Conservation (phyloP, 2,329 filamentous ascomycete species). For the Magnaporthiopsis rhizophila region DNA sequence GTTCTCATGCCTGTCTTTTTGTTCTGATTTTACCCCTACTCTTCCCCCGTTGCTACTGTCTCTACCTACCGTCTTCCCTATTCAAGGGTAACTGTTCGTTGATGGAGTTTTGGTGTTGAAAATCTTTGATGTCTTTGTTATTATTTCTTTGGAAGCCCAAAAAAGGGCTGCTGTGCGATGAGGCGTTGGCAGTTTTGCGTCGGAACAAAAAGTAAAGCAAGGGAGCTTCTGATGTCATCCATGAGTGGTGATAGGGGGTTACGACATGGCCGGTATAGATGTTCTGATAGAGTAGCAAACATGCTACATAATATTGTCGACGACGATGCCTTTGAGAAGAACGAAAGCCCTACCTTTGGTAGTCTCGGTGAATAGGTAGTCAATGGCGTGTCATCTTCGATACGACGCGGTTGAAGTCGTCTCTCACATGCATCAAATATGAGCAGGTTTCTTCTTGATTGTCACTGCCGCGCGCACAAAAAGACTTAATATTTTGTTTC, state of each 20-base stretch:
- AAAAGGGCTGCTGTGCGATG: neutral
- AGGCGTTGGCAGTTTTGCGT: neutral
- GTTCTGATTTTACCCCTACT: neutral
- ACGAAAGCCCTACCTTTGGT: neutral
- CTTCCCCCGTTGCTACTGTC: neutral
- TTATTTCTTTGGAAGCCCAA: neutral
- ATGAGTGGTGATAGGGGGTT: neutral
- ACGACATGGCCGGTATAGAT: neutral
- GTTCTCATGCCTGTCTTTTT: neutral
- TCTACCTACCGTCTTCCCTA: neutral
- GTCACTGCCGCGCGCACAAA: neutral
- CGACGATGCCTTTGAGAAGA: neutral
- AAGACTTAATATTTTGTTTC: neutral
- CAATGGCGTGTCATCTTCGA: neutral
- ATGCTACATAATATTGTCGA: neutral
- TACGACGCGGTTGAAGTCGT: neutral
- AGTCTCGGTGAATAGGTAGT: neutral
- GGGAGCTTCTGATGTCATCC: neutral
- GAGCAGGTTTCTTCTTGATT: neutral
- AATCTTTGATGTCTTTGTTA: neutral
- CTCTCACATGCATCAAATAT: neutral
- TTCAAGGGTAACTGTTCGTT: neutral
- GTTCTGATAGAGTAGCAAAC: neutral
- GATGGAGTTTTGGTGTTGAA: neutral
- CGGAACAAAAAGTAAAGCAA: neutral